These are phyloP conservation scores for Trebouxia sp. DNA, from an alignment of 139 green algal species.

Conservation along the genomic window DNA sequence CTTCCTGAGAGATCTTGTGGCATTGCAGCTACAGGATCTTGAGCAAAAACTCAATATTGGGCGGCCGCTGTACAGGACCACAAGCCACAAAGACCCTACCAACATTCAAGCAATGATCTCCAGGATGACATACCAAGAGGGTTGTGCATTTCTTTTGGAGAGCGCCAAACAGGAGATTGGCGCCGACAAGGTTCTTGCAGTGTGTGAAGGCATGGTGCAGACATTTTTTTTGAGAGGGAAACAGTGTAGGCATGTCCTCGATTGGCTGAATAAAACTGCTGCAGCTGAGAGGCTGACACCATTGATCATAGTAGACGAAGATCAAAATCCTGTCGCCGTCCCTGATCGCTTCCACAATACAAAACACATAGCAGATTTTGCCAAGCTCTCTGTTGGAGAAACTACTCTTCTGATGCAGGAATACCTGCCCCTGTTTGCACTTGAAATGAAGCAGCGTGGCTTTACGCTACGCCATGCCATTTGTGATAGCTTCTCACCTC, in stretches of 20 bases:
- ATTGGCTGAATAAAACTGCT: not conserved
- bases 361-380: not conserved
- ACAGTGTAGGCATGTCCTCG: not conserved
- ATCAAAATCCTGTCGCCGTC: not conserved
- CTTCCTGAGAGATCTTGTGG: not conserved
- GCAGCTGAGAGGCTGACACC: not conserved
- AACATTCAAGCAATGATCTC: not conserved
- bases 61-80: not conserved
- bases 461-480: too few species aligned
- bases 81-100: not conserved
- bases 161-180: not conserved
- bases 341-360: not conserved
- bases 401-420: not conserved
- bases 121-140: not conserved
- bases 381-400: not conserved
- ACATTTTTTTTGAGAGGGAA: not conserved
- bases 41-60: not conserved
- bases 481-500: too few species aligned
- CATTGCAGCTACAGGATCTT: not conserved
- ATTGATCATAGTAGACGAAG: not conserved
- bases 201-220: not conserved
- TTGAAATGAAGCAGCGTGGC: not conserved
- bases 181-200: not conserved
- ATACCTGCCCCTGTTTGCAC: not conserved
- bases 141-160: not conserved